Conservation (phyloP, 2,329 filamentous ascomycete species). For the Coniella lustricola region DNA sequence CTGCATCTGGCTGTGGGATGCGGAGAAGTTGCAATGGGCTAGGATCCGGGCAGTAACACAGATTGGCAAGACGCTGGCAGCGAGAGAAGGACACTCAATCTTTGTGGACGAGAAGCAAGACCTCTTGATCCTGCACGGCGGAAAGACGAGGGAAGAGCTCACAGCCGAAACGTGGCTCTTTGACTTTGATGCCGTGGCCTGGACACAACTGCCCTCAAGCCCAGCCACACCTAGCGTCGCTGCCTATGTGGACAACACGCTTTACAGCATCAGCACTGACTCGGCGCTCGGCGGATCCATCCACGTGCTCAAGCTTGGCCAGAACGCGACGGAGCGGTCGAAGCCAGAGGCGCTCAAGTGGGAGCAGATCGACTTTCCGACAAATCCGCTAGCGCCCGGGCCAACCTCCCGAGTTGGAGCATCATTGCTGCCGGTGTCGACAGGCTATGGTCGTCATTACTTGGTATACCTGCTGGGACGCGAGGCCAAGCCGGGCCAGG, state of each 20-base stretch:
- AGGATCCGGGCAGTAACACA: conserved; percentile 25
- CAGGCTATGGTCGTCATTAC: conserved; percentile 45
- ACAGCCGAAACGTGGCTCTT: conserved; percentile 44
- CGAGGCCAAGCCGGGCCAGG: conserved; percentile 1
- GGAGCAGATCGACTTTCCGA: conserved; percentile 29
- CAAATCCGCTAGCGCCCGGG: conserved; percentile 30
- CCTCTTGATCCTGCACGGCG: conserved; percentile 45
- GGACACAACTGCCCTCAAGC: conserved; percentile 41
- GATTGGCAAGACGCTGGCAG: conserved; percentile 24
- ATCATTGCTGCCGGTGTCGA: conserved; percentile 38
- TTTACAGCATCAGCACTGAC: conserved; percentile 40
- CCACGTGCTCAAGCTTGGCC: conserved; percentile 28
- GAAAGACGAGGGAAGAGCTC: conserved; percentile 24
- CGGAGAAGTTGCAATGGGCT: conserved; percentile 28
- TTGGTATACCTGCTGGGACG: conserved; percentile 44
- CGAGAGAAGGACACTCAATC: conserved; percentile 27
- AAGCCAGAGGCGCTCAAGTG: conserved; percentile 27
- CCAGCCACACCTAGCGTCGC: conserved; percentile 32
- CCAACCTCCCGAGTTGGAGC: conserved; percentile 36
- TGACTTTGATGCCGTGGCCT: conserved; percentile 38
- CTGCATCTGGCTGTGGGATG: conserved; percentile 32
- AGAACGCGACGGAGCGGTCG: conserved; percentile 24
- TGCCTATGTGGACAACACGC: conserved; percentile 34
- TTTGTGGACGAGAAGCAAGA: conserved; percentile 37
- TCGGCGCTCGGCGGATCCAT: conserved; percentile 28